A percentile compares a stretch with the other conserved stretches of the same genome.
phyloP scores from a whole-genome alignment of 345 rosid genomes.

The Noccaea bulbosa region DNA sequence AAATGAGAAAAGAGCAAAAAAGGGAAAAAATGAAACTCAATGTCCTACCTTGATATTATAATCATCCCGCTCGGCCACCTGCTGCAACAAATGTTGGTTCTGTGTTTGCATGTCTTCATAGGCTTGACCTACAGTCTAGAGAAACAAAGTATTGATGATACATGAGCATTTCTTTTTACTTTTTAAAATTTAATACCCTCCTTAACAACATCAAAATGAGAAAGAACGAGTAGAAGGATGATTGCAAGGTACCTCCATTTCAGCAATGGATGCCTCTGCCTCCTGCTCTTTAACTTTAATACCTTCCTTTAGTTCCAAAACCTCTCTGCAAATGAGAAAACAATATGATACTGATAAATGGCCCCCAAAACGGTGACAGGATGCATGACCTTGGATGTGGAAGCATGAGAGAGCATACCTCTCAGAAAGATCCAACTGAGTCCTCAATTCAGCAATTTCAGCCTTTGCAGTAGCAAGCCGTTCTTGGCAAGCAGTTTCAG shows the following conservation, averaged over 20 bases:
- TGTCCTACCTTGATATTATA: constrained; percentile 81
- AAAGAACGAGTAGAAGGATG: constrained; percentile 18
- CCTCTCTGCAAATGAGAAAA: constrained; percentile 60
- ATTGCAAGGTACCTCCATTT: constrained; percentile 70
- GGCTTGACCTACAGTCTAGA: constrained; percentile 93
- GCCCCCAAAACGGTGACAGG: neutral
- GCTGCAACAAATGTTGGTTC: constrained; percentile 85
- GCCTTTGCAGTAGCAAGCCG: constrained; percentile 86
- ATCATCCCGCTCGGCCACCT: constrained; percentile 88
- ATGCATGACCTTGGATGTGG: constrained; percentile 20
- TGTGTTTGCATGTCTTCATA: constrained; percentile 96
- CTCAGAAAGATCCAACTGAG: constrained; percentile 71
- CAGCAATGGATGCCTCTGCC: constrained; percentile 86
- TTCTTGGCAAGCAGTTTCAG: constrained; percentile 86
- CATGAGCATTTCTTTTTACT: constrained; percentile 1
- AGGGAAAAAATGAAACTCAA: neutral
- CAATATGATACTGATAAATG: constrained; percentile 12
- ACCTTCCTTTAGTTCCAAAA: constrained; percentile 77
- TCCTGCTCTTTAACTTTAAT: constrained; percentile 79
- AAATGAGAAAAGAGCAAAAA: constrained; percentile 15
- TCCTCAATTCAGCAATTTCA: constrained; percentile 80
- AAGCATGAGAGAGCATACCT: constrained; percentile 54
- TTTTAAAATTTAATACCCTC: neutral
- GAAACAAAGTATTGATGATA: constrained; percentile 20
- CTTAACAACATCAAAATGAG: constrained; percentile 26